Evolutionary conservation across 345 rosid genomes (phyloP), one percentile per base, ranked within the genome.

Genomic region (Syzygium jambos): DNA sequence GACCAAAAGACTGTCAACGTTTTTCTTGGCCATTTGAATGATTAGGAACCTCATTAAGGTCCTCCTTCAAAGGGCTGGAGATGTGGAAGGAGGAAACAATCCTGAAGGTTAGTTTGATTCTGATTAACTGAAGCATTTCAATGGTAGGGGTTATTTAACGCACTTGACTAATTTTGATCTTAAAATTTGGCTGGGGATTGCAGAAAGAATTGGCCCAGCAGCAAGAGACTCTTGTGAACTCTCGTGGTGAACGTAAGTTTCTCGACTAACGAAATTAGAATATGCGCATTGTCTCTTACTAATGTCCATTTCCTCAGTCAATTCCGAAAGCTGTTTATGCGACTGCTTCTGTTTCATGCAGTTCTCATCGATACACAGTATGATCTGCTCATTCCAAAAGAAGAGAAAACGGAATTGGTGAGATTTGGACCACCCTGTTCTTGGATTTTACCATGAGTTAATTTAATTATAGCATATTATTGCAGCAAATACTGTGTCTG

Each of bases 61-160:
- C 99, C 52, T 93, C 93, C 90, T 95, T 89, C 53, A 97, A 89
- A 88, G 99, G 92, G 7, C 83, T 94, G 87, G 92, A 91, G 78
- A 97, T 97, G 99, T 97, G 99, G 99, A 96, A 96, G 87, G 97
- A 93, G 51, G 99, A 97, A 92, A 94, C 98, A 13, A 88, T 95
- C 84, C 80, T 95, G 78, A 97, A 95, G 93, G 99, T 95, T 65
- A 21, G 41, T 82, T 87, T 52, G 53, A 54, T 73, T 55, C 80
- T 57, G 22, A 61, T 46, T 43, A 34, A 41, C 51, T 57, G 53
- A 54, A 56, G 49, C 82, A 38, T 9, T 49, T 73, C 49, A 9
- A 38, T 9, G 46, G 82, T 73, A 38, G 82, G 41, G 82, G 27
- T 73, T 73, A 38, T 73, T 21, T 73, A 17, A 73, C 27, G 8